A percentile compares a stretch with the other conserved stretches of the same genome.
phyloP scores from a whole-genome alignment of 2,329 filamentous ascomycete genomes.

The Harringtonia lauricola region DNA sequence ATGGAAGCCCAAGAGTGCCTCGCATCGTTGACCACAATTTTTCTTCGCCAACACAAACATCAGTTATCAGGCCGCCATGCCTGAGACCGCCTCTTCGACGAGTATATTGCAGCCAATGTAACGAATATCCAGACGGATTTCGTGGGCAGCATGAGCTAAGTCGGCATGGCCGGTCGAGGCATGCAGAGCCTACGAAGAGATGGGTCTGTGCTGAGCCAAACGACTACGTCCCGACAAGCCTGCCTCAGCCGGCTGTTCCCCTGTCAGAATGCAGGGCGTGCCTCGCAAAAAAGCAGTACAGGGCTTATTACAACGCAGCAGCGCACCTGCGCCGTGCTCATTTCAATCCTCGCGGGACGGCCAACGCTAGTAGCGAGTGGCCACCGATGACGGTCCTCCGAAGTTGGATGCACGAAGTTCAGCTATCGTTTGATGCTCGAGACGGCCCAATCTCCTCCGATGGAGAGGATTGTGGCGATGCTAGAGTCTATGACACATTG shows the following conservation, averaged over 20 bases:
- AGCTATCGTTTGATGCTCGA: constrained; percentile 34
- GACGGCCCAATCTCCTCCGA: constrained; percentile 37
- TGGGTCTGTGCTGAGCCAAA: constrained; percentile 45
- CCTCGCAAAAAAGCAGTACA: constrained; percentile 65
- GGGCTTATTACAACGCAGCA: constrained; percentile 88
- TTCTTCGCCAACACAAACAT: constrained; percentile 29
- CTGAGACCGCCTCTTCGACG: constrained; percentile 42
- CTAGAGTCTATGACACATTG: constrained; percentile 16
- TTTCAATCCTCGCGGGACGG: constrained; percentile 58
- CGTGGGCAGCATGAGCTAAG: constrained; percentile 75
- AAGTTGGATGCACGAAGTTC: constrained; percentile 50
- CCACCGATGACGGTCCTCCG: constrained; percentile 46
- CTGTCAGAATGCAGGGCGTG: constrained; percentile 72
- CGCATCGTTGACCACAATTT: constrained; percentile 26
- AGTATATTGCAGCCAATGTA: constrained; percentile 60
- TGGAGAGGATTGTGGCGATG: constrained; percentile 37
- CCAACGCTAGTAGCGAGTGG: constrained; percentile 43
- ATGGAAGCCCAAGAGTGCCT: constrained; percentile 29
- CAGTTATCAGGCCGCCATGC: constrained; percentile 31
- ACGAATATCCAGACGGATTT: constrained; percentile 67
- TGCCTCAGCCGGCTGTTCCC: constrained; percentile 38
- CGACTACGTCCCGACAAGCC: constrained; percentile 17
- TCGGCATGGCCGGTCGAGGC: constrained; percentile 56
- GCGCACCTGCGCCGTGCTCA: constrained; percentile 82
- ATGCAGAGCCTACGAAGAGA: constrained; percentile 45